Evolutionary conservation across 805 yeast genomes (phyloP), one percentile per base, ranked within the genome.

Genomic region (Isabelozyma gotoi): DNA sequence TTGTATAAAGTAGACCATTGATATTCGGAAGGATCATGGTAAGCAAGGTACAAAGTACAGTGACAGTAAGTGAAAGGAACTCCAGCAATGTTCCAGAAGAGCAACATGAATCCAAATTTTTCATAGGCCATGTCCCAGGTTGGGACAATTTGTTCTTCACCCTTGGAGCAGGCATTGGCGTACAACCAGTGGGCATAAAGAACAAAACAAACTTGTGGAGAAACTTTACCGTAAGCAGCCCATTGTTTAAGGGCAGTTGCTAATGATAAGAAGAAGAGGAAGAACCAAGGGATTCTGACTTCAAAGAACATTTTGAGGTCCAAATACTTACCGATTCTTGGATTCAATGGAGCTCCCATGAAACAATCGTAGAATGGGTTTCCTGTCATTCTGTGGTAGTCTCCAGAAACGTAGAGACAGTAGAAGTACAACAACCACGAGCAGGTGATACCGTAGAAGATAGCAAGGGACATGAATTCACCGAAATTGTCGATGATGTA

Each of bases 101-200:
- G 82, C 52, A 94, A 80, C 98, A 94, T 91, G 76, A 94, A 94
- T n/a, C 99, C 99, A 58, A 94, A 94, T 71, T 94, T 94, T 67
- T 94, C 99, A 67, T 94, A 94, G 24, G 96, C 97, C 97, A 94
- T 92, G 67, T 94, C 99, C 98, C 99, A 94, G 15, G 96, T 87
- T 55, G 98, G 96, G 49, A 91, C 96, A 63, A 94, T 94, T 56
- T 92, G 74, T 65, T 94, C 98, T 70, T 94, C 99, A 55, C 98
- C 99, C 69, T 94, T 94, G 44, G 96, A 84, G 68, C 98, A 92
- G 2, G 97, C 97, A 60, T 94, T 92, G 48, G 96, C 96, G 61
- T 94, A 94, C 39, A 90, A 73, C 87, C 95, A 94, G 65, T 92
- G 95, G 11, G 96, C 97, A 47, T 85, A 70, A 52, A 88, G 67